phyloP scores from a whole-genome alignment of 305 asterid species.

The Fraxinus sp. region DNA sequence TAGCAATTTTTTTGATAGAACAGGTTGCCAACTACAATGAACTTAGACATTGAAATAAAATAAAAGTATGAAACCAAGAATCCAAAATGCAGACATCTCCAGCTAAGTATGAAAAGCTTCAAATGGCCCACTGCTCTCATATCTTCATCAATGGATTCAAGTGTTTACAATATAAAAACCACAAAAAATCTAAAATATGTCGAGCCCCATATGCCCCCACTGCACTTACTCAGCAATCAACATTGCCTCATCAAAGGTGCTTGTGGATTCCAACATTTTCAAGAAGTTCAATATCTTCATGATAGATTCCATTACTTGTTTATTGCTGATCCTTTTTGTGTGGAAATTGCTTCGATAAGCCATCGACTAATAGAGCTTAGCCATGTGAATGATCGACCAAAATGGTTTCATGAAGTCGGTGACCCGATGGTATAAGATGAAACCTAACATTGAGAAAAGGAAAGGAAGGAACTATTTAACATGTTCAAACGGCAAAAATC shows the following conservation, averaged over 20 bases:
- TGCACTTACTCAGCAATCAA: too few relatives aligned
- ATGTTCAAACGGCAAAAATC: not conserved
- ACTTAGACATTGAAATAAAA: slow-evolving; percentile 29
- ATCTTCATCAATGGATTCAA: slow-evolving; percentile 18
- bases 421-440: not conserved
- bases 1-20: slow-evolving; percentile 23
- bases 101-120: slow-evolving; percentile 37
- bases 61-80: slow-evolving; percentile 27
- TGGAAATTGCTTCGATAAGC: not conserved
- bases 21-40: slow-evolving; percentile 35
- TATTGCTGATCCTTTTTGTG: not conserved
- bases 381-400: not conserved
- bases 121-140: slow-evolving; percentile 31
- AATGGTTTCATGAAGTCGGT: not conserved
- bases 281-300: not conserved
- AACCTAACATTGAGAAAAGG: not conserved
- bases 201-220: not conserved
- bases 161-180: not conserved
- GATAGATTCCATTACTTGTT: not conserved
- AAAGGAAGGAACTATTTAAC: not conserved
- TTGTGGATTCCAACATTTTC: not conserved
- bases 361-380: not conserved
- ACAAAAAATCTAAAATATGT: too few relatives aligned
- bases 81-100: slow-evolving; percentile 41
- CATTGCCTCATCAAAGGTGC: not conserved